Percentiles rank a stretch among this genome's conserved stretches.
Evolutionary conservation across 345 rosid genomes (phyloP).

Genomic region (Ceriops zippeliana): DNA sequence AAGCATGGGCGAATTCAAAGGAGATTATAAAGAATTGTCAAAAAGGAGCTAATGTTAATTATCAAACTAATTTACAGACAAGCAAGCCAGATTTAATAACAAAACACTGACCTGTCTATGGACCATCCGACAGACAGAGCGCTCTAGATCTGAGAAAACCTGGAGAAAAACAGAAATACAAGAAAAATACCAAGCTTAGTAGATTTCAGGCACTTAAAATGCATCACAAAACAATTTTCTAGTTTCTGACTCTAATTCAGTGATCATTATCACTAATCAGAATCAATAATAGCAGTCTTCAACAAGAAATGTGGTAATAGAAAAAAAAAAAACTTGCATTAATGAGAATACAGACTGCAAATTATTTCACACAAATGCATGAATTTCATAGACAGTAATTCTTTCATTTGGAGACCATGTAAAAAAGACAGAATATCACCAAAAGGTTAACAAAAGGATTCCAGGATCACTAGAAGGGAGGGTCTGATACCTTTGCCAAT

Average conservation of each 20-base stretch:
- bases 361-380: neutral
- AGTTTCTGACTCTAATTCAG: neutral
- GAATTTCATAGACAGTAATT: neutral
- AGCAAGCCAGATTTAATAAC: constrained; percentile 6
- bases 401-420: neutral
- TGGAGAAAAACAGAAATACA: constrained; percentile 31
- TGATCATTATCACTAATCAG: neutral
- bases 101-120: constrained; percentile 71
- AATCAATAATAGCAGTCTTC: neutral
- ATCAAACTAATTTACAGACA: neutral
- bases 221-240: neutral
- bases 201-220: neutral
- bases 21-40: neutral
- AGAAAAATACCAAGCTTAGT: neutral
- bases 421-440: neutral
- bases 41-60: neutral
- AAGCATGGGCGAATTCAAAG: neutral
- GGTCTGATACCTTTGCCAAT: constrained; percentile 71
- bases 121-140: constrained; percentile 92
- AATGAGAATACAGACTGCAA: constrained; percentile 3
- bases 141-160: constrained; percentile 95
- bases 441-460: neutral
- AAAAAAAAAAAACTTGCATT: neutral
- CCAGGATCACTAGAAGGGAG: neutral
- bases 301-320: neutral